These are phyloP conservation scores for Croton laevigatus DNA, from an alignment of 441 rosid species.

Conservation along the genomic window DNA sequence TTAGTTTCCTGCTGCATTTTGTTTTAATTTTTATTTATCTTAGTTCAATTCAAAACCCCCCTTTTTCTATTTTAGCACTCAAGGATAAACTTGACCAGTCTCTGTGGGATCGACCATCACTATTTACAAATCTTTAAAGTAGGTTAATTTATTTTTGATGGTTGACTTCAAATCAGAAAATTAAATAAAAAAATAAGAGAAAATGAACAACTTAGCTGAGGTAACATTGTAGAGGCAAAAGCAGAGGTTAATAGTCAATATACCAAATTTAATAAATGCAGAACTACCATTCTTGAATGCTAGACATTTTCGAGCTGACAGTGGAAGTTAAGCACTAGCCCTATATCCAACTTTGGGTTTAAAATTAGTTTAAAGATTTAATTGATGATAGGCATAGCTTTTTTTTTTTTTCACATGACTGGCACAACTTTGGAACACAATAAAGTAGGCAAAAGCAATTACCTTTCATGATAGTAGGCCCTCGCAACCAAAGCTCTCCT, in stretches of 20 bases:
- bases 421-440: neutral
- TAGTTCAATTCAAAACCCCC: no score
- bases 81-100: no score
- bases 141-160: no score
- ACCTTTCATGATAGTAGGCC: conserved; percentile 84
- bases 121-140: no score
- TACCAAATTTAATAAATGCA: neutral
- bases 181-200: neutral
- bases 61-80: no score
- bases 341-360: neutral
- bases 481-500: conserved; percentile 90
- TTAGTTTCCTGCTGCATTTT: no score
- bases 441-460: neutral
- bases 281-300: neutral
- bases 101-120: no score
- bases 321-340: neutral
- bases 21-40: no score
- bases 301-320: neutral
- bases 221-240: neutral
- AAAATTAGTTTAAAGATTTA: neutral
- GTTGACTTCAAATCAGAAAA: neutral
- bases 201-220: neutral
- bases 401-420: neutral
- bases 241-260: neutral
- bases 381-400: neutral